Percentiles rank a stretch among this genome's conserved stretches.
These are phyloP conservation scores for Oryza nivara DNA, from an alignment of 176 grass and related monocot species.

Conservation along the genomic window DNA sequence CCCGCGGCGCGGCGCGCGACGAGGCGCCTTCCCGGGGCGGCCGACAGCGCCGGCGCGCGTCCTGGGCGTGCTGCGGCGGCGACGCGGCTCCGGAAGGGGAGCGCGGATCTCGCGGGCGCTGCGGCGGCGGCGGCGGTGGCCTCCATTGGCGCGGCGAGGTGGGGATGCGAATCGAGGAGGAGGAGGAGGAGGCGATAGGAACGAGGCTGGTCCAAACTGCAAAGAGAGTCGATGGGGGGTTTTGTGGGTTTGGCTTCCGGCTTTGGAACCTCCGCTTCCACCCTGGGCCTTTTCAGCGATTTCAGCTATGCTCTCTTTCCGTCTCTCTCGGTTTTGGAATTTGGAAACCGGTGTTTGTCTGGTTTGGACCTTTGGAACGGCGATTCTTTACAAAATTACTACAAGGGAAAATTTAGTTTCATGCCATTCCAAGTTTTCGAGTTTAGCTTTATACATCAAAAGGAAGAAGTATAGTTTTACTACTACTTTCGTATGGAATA, in stretches of 20 bases:
- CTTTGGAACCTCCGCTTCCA: not conserved
- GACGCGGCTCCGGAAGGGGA: not conserved
- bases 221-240: too few relatives aligned
- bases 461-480: too few relatives aligned
- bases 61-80: not conserved
- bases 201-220: conserved; percentile 10
- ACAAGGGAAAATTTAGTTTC: too few relatives aligned
- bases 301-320: too few relatives aligned
- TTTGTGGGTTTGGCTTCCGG: too few relatives aligned
- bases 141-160: conserved; percentile 46
- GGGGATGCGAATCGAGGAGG: not conserved
- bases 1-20: conserved; percentile 39
- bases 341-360: too few relatives aligned
- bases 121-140: conserved; percentile 13
- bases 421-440: too few relatives aligned
- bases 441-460: too few relatives aligned
- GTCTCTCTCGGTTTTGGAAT: too few relatives aligned
- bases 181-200: conserved; percentile 32
- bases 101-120: conserved; percentile 34
- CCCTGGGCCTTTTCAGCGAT: not conserved
- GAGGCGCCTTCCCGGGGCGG: not conserved
- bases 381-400: too few relatives aligned
- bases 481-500: too few relatives aligned
- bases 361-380: too few relatives aligned
- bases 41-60: conserved; percentile 5